Base-by-base conservation (phyloP, 2,329 filamentous ascomycete genomes). In the Diaporthe aspalathi region DNA sequence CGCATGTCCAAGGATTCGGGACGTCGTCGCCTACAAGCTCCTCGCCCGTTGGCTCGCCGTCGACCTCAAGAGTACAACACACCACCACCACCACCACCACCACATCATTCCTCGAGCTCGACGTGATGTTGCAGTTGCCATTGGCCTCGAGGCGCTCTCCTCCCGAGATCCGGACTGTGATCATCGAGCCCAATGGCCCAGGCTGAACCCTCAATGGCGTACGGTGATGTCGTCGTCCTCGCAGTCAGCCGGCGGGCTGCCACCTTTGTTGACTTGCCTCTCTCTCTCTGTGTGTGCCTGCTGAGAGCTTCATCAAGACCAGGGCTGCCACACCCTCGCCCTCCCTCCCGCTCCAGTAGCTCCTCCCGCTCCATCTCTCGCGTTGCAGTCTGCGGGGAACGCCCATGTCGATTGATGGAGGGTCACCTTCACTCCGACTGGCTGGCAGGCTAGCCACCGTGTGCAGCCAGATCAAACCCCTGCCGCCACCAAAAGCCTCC, bases 351-450 rank as follows among this genome's bases (percentile, higher is more conserved):
- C 54, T 20, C 54, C 11, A 43, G 54, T 60, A 60, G 54, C 38
- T 60, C 54, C 29, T 47, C 45, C 47, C 47, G 32, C 43, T 47
- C 54, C 50, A 49, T 66, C 56, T 70, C 70, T 63, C 62, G 50
- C 56, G 56, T 62, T 66, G 68, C 69, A 71, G 49, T 47, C 54
- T 71, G 69, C 71, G 71, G 71, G 71, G 71, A 71, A 50, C 50
- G 67, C 57, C 71, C 71, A 71, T 73, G 71, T 66, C 69, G 27
- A 29, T 27, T 43, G 60, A 65, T 70, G 49, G 66, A 60, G 57
- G 38, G 45, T 22, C 68, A 49, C 60, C 60, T 68, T 62, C 43
- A 67, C 68, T 70, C 69, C 68, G 69, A 71, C 71, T 71, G 68
- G 63, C 57, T 68, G 71, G 71, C 63, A 54, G 67, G 53, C 54